Percentiles rank a stretch among this genome's conserved stretches.
Evolutionary conservation across 129 eudicot species (phyloP).

Genomic region (Centrapalus pauciflorus): DNA sequence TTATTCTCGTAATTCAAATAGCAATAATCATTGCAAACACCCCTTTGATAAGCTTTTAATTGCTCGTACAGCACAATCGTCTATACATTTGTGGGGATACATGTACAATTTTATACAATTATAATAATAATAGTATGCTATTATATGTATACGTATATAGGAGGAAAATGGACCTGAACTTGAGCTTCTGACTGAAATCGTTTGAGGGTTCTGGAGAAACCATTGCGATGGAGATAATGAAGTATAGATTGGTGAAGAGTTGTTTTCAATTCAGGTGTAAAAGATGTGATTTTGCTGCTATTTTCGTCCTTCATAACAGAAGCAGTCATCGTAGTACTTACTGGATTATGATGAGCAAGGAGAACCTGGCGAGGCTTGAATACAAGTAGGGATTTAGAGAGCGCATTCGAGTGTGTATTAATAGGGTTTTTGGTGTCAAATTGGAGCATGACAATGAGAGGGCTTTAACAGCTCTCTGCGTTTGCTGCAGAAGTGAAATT

Average conservation of each 20-base stretch:
- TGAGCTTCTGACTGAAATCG: slow-evolving; percentile 58
- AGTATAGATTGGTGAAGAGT: slow-evolving; percentile 42
- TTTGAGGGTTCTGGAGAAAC: slow-evolving; percentile 50
- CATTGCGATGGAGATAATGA: slow-evolving; percentile 44
- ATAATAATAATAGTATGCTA: too few species aligned
- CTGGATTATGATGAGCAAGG: slow-evolving; percentile 29
- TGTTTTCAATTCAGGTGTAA: slow-evolving; percentile 32
- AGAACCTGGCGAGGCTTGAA: slow-evolving; percentile 51
- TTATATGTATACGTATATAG: not conserved
- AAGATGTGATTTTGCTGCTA: slow-evolving; percentile 8
- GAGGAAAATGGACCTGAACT: slow-evolving; percentile 35
- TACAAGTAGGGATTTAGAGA: slow-evolving; percentile 15
- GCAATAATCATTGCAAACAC: not conserved
- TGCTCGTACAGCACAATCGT: not conserved
- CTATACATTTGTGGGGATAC: not conserved
- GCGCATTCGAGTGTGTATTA: not conserved
- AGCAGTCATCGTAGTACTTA: not conserved
- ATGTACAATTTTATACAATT: too few species aligned
- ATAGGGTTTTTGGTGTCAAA: slow-evolving; percentile 18
- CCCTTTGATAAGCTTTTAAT: not conserved
- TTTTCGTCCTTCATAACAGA: slow-evolving; percentile 17
- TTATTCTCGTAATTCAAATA: not conserved
- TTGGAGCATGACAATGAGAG: slow-evolving; percentile 15
- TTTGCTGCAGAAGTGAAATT: not conserved
- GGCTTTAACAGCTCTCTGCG: not conserved